Conservation (phyloP, 2,329 filamentous ascomycete species). For the Macrophomina tecta region DNA sequence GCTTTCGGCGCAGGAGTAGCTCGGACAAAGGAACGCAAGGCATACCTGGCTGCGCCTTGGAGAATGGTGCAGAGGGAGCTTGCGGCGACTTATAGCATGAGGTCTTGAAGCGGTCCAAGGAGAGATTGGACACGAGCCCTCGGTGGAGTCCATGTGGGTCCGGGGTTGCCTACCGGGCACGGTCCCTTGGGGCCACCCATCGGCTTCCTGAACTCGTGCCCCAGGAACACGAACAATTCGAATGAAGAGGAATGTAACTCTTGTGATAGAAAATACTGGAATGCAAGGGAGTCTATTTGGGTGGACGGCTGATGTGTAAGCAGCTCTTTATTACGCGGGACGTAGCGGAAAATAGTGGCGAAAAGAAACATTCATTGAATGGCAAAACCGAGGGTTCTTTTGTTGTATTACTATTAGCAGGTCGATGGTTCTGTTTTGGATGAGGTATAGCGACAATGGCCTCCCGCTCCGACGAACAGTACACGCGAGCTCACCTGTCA, state of each 20-base stretch:
- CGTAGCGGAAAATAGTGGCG: too few relatives aligned
- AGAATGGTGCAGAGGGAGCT: background rate
- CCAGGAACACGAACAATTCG: background rate
- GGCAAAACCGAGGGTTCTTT: too few relatives aligned
- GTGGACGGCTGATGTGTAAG: too few relatives aligned
- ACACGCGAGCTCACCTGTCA: too few relatives aligned
- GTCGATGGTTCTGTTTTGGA: too few relatives aligned
- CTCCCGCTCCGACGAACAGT: too few relatives aligned
- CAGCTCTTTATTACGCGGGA: too few relatives aligned
- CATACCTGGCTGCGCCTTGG: constrained; percentile 8
- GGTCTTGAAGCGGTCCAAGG: background rate
- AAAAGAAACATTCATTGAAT: too few relatives aligned
- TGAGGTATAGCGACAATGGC: too few relatives aligned
- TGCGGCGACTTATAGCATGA: background rate
- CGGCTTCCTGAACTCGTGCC: background rate
- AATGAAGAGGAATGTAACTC: background rate
- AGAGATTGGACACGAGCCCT: constrained; percentile 4
- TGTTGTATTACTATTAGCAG: too few relatives aligned
- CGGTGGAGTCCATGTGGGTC: constrained; percentile 6
- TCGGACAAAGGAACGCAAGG: background rate
- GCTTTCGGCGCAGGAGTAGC: background rate
- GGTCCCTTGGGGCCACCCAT: constrained; percentile 3
- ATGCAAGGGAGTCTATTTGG: background rate
- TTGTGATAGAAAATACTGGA: background rate
- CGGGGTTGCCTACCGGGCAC: background rate